Base-by-base conservation (phyloP, 805 yeast species). In the Candida nanaspora region DNA sequence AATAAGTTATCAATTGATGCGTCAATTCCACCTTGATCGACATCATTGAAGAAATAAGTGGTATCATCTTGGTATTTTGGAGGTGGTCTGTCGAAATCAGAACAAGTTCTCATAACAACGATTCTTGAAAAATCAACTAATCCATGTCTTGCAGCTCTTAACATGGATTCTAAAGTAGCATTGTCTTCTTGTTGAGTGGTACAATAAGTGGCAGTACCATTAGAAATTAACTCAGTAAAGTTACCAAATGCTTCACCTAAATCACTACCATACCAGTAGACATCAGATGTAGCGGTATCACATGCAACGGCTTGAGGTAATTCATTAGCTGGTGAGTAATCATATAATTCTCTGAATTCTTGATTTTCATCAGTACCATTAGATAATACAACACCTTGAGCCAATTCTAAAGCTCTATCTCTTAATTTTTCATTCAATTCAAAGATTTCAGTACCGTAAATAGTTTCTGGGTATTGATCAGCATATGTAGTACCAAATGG, bases 111-210 rank as follows among this genome's bases (percentile, higher is more conserved):
- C 76, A 77, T 63, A 22, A 77, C 65, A 11, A 78, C 75, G 45
- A 79, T 65, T 60, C 84, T 70, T 45, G 69, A 60, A 55, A 61
- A 79, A 56, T 77, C 82, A 39, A 74, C 76, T 44, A 77, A 64
- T 9, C 80, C 82, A 48, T 63, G 65, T 44, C 62, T 63, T 45
- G 73, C 74, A 52, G 72, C 68, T 63, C 86, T 71, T 36, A 75
- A 49, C 42, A 79, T 57, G 8, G 77, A 75, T 56, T 78, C 83
- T 52, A 79, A 68, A 14, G 80, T 65, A 15, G 85, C 85, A 53
- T 77, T 74, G 54, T 80, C 86, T 57, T 80, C 86, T 57, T 78
- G 83, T 41, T 80, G 82, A 35, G 82, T 71, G 33, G 78, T 55
- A 56, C 82, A 76, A 64, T 77, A 79, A 13, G 59, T 61, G 22